Percentiles rank a stretch among this genome's conserved stretches.
phyloP scores from a whole-genome alignment of 2,329 filamentous ascomycete genomes.

The Nemania sp. region DNA sequence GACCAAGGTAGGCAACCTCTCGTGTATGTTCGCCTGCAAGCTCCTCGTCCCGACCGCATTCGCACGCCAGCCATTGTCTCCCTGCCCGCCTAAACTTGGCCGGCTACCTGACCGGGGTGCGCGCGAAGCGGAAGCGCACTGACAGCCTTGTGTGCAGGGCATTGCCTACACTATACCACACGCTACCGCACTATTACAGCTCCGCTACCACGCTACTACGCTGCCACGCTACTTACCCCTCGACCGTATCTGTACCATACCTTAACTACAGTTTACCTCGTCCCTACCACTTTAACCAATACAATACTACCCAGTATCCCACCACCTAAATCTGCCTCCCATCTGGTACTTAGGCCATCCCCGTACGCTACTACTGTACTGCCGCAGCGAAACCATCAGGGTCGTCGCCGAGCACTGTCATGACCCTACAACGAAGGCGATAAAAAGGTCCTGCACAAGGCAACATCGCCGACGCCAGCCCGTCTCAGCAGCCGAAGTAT shows the following conservation, averaged over 20 bases:
- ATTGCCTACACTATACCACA: neutral
- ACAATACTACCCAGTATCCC: neutral
- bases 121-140: constrained; percentile 6
- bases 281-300: no score
- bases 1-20: no score
- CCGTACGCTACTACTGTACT: neutral
- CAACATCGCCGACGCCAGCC: neutral
- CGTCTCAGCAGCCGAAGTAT: neutral
- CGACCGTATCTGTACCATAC: neutral
- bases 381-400: neutral
- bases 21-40: no score
- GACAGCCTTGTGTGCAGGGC: constrained; percentile 20
- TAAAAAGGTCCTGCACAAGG: neutral
- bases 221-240: neutral
- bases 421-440: neutral
- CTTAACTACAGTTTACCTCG: no score
- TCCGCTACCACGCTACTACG: neutral
- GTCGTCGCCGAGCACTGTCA: neutral
- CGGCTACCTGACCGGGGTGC: constrained; percentile 16
- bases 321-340: neutral
- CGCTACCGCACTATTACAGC: neutral
- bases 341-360: neutral
- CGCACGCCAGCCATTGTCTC: neutral
- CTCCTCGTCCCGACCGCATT: neutral
- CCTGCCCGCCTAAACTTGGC: neutral